Conservation (phyloP, 345 rosid genomes). For the Gossypium sturtianum region DNA sequence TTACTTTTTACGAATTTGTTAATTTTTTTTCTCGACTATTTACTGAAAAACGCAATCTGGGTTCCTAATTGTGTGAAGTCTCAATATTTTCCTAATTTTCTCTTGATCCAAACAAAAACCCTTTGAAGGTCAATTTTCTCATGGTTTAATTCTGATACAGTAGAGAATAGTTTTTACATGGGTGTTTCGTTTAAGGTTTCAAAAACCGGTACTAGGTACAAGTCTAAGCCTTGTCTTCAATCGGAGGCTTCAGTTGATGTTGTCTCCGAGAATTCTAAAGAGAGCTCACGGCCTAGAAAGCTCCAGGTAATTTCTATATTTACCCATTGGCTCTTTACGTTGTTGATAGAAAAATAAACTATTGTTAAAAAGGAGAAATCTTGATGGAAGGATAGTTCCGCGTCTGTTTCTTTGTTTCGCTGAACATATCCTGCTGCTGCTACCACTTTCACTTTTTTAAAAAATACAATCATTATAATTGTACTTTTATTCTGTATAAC, state of each 20-base stretch:
- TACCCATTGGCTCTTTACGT: not conserved
- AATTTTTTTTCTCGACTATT: not conserved
- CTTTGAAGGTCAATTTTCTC: not conserved
- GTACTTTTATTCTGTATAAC: not conserved
- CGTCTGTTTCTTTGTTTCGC: not conserved
- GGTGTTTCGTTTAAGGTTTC: conserved; percentile 74
- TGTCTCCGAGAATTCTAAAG: conserved; percentile 34
- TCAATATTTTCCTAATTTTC: not conserved
- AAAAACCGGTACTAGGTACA: conserved; percentile 54
- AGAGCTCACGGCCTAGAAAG: conserved; percentile 27
- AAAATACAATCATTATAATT: not conserved
- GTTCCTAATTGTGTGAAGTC: not conserved
- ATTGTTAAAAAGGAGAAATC: not conserved
- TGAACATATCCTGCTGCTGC: not conserved
- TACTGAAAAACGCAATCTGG: not conserved
- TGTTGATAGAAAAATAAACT: not conserved
- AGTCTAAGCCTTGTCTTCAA: conserved; percentile 39
- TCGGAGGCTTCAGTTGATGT: conserved; percentile 31
- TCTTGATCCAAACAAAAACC: not conserved
- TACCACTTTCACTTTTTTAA: not conserved
- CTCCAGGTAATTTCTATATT: conserved; percentile 33
- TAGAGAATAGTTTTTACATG: conserved; percentile 23
- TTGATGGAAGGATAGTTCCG: not conserved
- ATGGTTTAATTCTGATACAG: not conserved
- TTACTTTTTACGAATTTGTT: not conserved